Evolutionary conservation across 2,329 filamentous ascomycete genomes (phyloP).

Genomic region (Penicillium brasilianum): DNA sequence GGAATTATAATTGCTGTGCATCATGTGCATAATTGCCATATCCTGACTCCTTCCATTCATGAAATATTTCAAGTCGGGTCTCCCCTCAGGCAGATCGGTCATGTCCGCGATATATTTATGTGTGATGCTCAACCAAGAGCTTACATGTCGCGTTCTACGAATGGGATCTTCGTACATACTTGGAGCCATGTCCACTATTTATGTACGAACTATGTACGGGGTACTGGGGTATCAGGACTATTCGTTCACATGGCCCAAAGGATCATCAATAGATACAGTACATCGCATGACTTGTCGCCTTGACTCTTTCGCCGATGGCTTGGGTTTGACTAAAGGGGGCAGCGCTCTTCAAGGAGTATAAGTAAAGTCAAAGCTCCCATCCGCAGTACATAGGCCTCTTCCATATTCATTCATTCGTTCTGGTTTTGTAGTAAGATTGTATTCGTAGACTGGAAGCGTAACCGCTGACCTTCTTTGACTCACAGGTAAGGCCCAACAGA

Average conservation of each 20-base stretch:
- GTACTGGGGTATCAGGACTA: neutral
- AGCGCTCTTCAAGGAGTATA: neutral
- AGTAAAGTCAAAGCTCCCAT: neutral
- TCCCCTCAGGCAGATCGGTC: conserved; percentile 3
- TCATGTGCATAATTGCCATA: neutral
- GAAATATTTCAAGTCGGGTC: conserved; percentile 5
- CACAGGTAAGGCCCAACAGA: conserved; percentile 25
- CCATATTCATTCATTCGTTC: neutral
- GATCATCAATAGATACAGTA: neutral
- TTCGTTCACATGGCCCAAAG: neutral
- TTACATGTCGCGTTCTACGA: conserved; percentile 1
- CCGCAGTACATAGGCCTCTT: neutral
- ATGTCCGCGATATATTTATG: conserved; percentile 5
- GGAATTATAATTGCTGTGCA: neutral
- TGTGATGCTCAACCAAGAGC: conserved; percentile 1
- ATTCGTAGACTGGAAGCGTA: conserved; percentile 5
- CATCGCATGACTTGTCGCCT: neutral
- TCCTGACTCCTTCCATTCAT: neutral
- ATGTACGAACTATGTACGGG: neutral
- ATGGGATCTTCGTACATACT: conserved; percentile 5
- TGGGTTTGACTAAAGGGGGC: neutral
- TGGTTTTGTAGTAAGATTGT: neutral
- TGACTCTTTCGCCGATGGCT: neutral
- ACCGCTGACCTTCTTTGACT: conserved; percentile 19
- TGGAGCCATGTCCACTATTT: neutral